These are phyloP conservation scores for Sophora flavescens DNA, from an alignment of 306 rosid genomes.

Conservation along the genomic window DNA sequence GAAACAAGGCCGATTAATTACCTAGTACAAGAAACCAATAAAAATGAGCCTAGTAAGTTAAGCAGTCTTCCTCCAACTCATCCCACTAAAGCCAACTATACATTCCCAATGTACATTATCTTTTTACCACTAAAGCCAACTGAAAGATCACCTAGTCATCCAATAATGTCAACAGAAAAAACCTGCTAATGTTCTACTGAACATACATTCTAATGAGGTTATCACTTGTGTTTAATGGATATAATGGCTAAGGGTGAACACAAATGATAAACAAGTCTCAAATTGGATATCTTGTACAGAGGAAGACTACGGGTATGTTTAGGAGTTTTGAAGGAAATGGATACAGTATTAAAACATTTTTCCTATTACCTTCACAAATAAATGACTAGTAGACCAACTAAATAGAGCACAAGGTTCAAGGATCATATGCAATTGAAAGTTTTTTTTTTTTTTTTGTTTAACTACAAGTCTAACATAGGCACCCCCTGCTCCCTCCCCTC, in stretches of 20 bases:
- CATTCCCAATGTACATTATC: too few relatives aligned
- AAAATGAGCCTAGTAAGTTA: background rate
- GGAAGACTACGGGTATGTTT: background rate
- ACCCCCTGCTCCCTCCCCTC: background rate
- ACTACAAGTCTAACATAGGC: background rate
- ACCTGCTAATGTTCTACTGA: constrained; percentile 20
- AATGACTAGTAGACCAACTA: background rate
- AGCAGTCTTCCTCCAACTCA: background rate
- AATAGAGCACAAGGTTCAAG: background rate
- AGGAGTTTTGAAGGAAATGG: too few relatives aligned
- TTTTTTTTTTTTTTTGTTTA: background rate
- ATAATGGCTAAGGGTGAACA: background rate
- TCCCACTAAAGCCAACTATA: background rate
- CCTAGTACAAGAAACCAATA: constrained; percentile 9
- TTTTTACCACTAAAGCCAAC: background rate
- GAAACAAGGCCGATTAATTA: background rate
- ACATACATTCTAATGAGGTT: background rate
- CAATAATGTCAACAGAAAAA: background rate
- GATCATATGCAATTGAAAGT: constrained; percentile 20
- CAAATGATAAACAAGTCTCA: constrained; percentile 14
- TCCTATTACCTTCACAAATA: constrained; percentile 6
- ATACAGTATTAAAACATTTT: constrained; percentile 4
- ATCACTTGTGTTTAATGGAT: constrained; percentile 7
- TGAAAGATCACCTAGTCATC: background rate
- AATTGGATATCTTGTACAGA: background rate